phyloP scores from a whole-genome alignment of 2,329 filamentous ascomycete species.

The Monosporascus sp. region DNA sequence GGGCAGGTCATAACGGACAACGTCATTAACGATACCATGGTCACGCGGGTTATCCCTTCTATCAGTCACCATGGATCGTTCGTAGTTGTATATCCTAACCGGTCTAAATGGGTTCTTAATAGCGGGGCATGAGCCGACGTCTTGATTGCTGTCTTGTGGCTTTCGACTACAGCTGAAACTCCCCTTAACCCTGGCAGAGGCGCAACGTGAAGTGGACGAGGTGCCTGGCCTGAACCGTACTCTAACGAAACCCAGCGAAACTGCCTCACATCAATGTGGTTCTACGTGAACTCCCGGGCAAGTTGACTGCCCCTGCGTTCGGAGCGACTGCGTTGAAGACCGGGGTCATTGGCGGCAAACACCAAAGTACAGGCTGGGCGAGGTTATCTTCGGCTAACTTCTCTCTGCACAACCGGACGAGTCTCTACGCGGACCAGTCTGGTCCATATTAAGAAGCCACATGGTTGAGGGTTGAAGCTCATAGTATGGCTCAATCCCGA shows the following conservation, averaged over 20 bases:
- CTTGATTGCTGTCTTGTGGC: conserved; percentile 44
- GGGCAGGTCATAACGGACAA: conserved; percentile 8
- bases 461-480: too few relatives aligned
- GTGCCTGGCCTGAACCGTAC: conserved; percentile 42
- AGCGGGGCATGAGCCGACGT: conserved; percentile 50
- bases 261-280: conserved; percentile 49
- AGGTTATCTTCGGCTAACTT: conserved; percentile 40
- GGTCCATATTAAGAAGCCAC: too few relatives aligned
- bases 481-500: too few relatives aligned
- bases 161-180: conserved; percentile 43
- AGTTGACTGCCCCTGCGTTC: conserved; percentile 45
- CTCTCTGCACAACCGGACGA: conserved; percentile 49
- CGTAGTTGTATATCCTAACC: too few relatives aligned
- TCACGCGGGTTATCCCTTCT: not conserved
- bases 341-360: conserved; percentile 48
- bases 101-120: conserved; percentile 7
- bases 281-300: conserved; percentile 47
- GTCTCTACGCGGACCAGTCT: conserved; percentile 48
- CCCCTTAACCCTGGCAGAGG: conserved; percentile 39
- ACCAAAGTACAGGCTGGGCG: conserved; percentile 38
- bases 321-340: conserved; percentile 33
- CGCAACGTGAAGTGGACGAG: conserved; percentile 47
- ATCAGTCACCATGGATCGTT: too few relatives aligned
- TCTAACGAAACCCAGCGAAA: conserved; percentile 40
- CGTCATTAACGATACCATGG: conserved; percentile 9